Evolutionary conservation across 306 rosid species (phyloP).

Genomic region (Begonia masoniana): DNA sequence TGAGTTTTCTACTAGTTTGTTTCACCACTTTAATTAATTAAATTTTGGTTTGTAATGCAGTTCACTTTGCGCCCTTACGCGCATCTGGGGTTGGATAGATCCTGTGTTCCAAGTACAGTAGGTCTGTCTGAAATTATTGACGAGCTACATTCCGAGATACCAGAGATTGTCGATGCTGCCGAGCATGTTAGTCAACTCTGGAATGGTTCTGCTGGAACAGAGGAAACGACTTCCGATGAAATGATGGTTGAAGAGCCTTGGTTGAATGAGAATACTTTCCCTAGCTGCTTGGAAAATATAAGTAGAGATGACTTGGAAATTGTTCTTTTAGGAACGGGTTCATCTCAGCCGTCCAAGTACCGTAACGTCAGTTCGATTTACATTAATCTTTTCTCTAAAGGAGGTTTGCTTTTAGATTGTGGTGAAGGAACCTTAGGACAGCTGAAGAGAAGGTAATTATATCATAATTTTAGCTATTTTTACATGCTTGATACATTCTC

Average conservation of each 20-base stretch:
- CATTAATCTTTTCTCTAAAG: slow-evolving; percentile 70
- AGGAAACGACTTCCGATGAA: slow-evolving; percentile 16
- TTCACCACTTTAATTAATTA: too few species aligned
- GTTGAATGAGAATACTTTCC: slow-evolving; percentile 40
- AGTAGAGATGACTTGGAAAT: slow-evolving; percentile 91
- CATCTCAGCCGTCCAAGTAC: slow-evolving; percentile 95
- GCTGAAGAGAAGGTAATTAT: slow-evolving; percentile 69
- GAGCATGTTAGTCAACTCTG: slow-evolving; percentile 54
- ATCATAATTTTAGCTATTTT: slow-evolving; percentile 3
- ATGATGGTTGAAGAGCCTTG: slow-evolving; percentile 71
- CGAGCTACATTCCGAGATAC: slow-evolving; percentile 62
- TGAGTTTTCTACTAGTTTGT: too few species aligned
- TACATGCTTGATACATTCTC: slow-evolving; percentile 2
- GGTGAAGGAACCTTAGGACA: slow-evolving; percentile 97
- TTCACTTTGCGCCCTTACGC: slow-evolving; percentile 78
- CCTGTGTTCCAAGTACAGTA: slow-evolving; percentile 42
- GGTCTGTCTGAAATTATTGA: slow-evolving; percentile 38
- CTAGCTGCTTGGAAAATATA: slow-evolving; percentile 66
- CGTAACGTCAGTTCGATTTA: slow-evolving; percentile 82
- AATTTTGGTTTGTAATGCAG: slow-evolving; percentile 27
- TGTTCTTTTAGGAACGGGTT: slow-evolving; percentile 91
- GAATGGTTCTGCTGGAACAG: slow-evolving; percentile 26
- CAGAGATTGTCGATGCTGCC: slow-evolving; percentile 67
- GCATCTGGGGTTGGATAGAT: slow-evolving; percentile 67
- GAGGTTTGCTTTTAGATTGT: slow-evolving; percentile 80